Base-by-base conservation (phyloP, 495 filamentous ascomycete species). In the Aspergillus coremiiformis region DNA sequence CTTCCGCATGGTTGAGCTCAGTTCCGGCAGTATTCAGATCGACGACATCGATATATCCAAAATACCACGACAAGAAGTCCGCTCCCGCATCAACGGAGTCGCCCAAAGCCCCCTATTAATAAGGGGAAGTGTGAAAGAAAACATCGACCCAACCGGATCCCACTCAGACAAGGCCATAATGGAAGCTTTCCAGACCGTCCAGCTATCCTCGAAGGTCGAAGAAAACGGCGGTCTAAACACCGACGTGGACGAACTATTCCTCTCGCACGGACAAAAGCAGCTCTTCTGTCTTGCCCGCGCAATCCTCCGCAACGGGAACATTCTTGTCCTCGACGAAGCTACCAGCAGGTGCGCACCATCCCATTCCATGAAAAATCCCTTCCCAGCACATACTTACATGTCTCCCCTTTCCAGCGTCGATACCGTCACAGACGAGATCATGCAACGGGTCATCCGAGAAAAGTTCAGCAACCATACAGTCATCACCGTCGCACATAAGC, bases 211-310 rank as follows among this genome's bases (percentile, higher is more conserved):
- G 1, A 68, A 76, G 23, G 61, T 84, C 43, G 30, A 66, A n/a
- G 69, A 73, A 32, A 71, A 75, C 20, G 80, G 77, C 0, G 77
- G 73, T 0, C 67, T 85, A 0, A 72, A 73, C 44, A 73, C 70
- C 1, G 67, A 74, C 9, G 71, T 84, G 42, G 70, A 73, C 6
- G 70, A 67, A 10, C 66, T 75, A 37, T 67, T 69, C 53, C 71
- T 85, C 4, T 82, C 77, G 0, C 75, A 78, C 42, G 84, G 84
- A 0, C 83, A 87, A 56, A 71, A 71, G 30, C 84, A 86, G 65
- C 75, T 87, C 4, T 76, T 86, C 56, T 78, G 77, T 53, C 70
- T 87, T n/a, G 81, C 78, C 3, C 72, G 83, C 2, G 83, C 79
- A 0, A 64, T 87, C 8, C 65, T 87, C 26, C 64, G 75, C 22